Evolutionary conservation across 108 stramenopile genomes (phyloP), one percentile per base, ranked within the genome.

Genomic region (Discostella stelligeroides): DNA sequence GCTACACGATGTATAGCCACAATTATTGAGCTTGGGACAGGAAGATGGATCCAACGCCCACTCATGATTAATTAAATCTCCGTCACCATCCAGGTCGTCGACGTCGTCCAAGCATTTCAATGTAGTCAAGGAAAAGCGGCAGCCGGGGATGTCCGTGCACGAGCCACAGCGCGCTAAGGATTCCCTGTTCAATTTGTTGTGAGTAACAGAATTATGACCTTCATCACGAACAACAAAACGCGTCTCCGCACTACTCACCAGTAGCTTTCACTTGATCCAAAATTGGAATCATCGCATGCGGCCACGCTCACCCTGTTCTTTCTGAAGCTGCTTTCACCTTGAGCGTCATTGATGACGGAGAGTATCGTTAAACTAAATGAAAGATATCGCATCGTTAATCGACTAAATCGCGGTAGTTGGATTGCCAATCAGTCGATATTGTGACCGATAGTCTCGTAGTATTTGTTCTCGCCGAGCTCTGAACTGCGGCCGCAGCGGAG

Each of bases 121-220:
- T 39, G 54, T 69, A 58, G 37, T 68, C 34, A 54, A 9, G 53
- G 67, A 76, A 29, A 76, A 76, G 13, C 24, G 38, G 41, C 74
- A 75, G 58, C 53, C 60, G 20, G 67, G 67, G 10, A 42, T 68
- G 27, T 62, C 63, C 45, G 60, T 47, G 51, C 75, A 76, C 11
- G 75, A 43, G 14, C 75, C 75, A 43, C 75, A 76, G n/a, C 73
- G 65, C 24, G 59, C 25, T 11, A 53, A 29, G 10, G 66, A 37
- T 12, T 68, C 66, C 66, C 66, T 66, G 49, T 53, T 25, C 30
- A 48, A 28, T 21, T 20, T 27, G 34, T n/a, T n/a, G n/a, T n/a
- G n/a, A n/a, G n/a, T n/a, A n/a, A n/a, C 50, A 17, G 18, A 28
- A 30, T 18, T 3, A 69, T 38, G 30, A 34, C 17, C 23, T 1